A percentile compares a stretch with the other conserved stretches of the same genome.
Conservation (phyloP, 148 eudicot species). For the Camellia japonica region DNA sequence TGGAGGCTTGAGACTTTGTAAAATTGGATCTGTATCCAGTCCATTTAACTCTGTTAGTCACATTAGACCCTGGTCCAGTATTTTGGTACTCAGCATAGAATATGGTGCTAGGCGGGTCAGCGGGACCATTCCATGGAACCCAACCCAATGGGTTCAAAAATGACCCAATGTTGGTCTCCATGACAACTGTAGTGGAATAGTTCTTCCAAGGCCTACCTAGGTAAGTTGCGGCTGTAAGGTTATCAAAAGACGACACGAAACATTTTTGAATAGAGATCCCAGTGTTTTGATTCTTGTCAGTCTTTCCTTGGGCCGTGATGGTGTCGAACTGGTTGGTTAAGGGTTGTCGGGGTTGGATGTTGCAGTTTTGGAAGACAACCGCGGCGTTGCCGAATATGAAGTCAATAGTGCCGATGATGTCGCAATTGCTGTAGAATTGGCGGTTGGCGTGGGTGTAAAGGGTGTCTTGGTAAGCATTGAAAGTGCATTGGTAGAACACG, state of each 20-base stretch:
- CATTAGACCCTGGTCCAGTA: conserved; percentile 50
- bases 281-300: conserved; percentile 53
- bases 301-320: conserved; percentile 55
- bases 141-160: conserved; percentile 54
- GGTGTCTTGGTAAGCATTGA: conserved; percentile 65
- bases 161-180: conserved; percentile 42
- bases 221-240: conserved; percentile 40
- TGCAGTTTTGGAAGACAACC: conserved; percentile 44
- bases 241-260: conserved; percentile 31
- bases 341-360: conserved; percentile 54
- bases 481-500: conserved; percentile 47
- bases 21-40: conserved; percentile 47
- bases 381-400: conserved; percentile 57
- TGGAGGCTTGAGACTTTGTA: conserved; percentile 41
- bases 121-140: conserved; percentile 44
- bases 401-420: conserved; percentile 60
- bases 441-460: conserved; percentile 70
- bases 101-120: conserved; percentile 47
- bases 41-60: conserved; percentile 51
- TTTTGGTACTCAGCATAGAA: conserved; percentile 64
- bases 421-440: conserved; percentile 75
- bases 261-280: conserved; percentile 52
- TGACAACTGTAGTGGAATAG: conserved; percentile 46
- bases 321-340: conserved; percentile 40
- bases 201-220: conserved; percentile 57